Evolutionary conservation across 2,329 filamentous ascomycete species (phyloP).

Genomic region (Fusarium oxysporum): DNA sequence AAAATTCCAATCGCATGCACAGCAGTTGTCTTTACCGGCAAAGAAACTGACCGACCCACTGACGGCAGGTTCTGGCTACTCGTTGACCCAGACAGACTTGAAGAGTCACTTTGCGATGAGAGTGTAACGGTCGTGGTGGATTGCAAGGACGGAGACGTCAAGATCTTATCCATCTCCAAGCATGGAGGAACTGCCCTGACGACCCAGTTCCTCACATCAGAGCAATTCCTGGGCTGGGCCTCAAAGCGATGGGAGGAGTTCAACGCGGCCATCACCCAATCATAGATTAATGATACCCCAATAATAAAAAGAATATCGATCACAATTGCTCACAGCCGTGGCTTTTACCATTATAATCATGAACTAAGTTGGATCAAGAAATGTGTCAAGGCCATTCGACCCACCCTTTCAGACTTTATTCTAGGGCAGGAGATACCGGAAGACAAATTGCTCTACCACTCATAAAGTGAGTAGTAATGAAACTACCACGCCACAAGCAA

Average conservation of each 20-base stretch:
- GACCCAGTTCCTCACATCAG: constrained; percentile 72
- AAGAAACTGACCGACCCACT: constrained; percentile 60
- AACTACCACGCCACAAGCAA: constrained; percentile 60
- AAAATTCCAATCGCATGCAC: constrained; percentile 81
- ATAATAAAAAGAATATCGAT: constrained; percentile 24
- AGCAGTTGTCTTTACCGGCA: constrained; percentile 80
- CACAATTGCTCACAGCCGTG: not conserved
- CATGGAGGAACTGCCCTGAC: constrained; percentile 80
- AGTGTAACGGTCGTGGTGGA: constrained; percentile 87
- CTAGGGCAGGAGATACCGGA: constrained; percentile 91
- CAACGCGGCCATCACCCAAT: constrained; percentile 47
- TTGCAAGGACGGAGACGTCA: constrained; percentile 61
- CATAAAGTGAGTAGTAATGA: constrained; percentile 60
- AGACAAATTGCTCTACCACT: constrained; percentile 74
- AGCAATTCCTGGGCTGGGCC: constrained; percentile 60
- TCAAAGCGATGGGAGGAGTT: constrained; percentile 53
- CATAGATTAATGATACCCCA: constrained; percentile 47
- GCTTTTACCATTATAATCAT: not conserved
- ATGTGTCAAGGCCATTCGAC: constrained; percentile 84
- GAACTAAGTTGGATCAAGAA: constrained; percentile 25
- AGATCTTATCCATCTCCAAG: constrained; percentile 82
- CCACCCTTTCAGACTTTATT: constrained; percentile 81
- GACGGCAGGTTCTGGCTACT: constrained; percentile 77
- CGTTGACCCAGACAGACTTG: constrained; percentile 88
- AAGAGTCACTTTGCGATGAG: constrained; percentile 88